Evolutionary conservation across 2,329 filamentous ascomycete genomes (phyloP), one percentile per base, ranked within the genome.

Genomic region (Aspergillus sp.): DNA sequence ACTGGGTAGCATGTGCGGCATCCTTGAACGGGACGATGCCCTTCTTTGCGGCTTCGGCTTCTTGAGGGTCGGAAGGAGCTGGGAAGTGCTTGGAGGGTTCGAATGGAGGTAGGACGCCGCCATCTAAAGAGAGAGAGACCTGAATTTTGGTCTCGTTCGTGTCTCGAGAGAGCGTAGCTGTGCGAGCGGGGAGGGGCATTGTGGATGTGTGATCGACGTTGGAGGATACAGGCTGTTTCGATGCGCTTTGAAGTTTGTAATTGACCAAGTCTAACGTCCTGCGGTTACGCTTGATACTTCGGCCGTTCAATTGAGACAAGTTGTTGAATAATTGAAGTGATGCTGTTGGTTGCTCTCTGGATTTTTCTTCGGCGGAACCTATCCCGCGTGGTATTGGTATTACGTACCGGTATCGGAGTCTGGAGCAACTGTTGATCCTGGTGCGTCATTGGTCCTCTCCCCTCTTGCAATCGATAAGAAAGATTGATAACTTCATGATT

Each of bases 101-200:
- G 67, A 71, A 75, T 60, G 76, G 63, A 60, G 71, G 69, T 20
- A 86, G 76, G 42, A 81, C 82, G 69, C 93, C 95, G 72, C 95
- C 95, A 77, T 99, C 95, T 60, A 99, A 85, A 78, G 95, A 96
- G 67, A 99, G 83, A 39, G 91, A 90, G 62, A 98, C 83, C 73
- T 95, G 88, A 76, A 99, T 96, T 74, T 96, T 96, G 73, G 95
- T 99, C 81, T 99, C 95, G 80, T 98, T 98, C 70, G 95, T 99
- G 77, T 93, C 89, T 74, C 95, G 91, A 63, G 89, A 87, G 67
- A 98, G 80, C 54, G 88, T 85, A 50, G 91, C 87, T 75, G 88
- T 91, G 71, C 93, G 89, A 43, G 92, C 88, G 49, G 69, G 20
- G 57, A 68, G 67, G 48, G 67, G 48, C 70, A 72, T 56, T 24